Evolutionary conservation across 2,329 filamentous ascomycete genomes (phyloP).

Genomic region (Calonectria leucothoes): DNA sequence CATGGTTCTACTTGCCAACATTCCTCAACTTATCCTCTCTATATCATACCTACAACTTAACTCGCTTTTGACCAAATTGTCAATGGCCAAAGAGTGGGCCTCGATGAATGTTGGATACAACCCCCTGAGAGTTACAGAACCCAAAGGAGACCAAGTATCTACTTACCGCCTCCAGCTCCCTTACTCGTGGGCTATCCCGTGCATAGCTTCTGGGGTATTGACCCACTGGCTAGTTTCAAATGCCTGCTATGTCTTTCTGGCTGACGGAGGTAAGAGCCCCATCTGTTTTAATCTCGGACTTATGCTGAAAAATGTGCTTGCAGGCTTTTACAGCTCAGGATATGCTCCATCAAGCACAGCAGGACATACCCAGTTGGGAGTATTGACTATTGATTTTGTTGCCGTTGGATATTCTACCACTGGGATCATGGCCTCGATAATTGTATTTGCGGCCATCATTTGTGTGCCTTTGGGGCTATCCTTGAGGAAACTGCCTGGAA

Average conservation of each 20-base stretch:
- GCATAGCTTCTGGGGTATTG: not conserved
- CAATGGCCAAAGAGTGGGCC: constrained; percentile 2
- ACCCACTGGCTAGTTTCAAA: constrained; percentile 1
- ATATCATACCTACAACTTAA: constrained; percentile 1
- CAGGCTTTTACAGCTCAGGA: not conserved
- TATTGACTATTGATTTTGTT: not conserved
- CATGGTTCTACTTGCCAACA: constrained; percentile 4
- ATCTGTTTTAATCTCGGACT: not conserved
- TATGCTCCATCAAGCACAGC: not conserved
- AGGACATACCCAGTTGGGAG: not conserved
- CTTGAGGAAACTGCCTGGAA: not conserved
- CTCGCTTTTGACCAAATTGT: not conserved
- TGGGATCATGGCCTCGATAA: not conserved
- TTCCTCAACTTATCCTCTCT: constrained; percentile 4
- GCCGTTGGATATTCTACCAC: not conserved
- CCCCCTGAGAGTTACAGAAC: not conserved
- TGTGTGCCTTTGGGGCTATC: not conserved
- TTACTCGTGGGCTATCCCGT: constrained; percentile 3
- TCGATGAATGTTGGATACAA: not conserved
- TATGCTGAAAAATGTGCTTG: not conserved
- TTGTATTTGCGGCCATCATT: not conserved
- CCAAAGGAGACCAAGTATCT: not conserved
- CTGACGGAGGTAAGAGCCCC: not conserved
- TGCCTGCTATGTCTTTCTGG: constrained; percentile 6
- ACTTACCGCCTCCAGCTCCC: constrained; percentile 5